Evolutionary conservation across 306 rosid species (phyloP).

Genomic region (Crataegus laevigata): DNA sequence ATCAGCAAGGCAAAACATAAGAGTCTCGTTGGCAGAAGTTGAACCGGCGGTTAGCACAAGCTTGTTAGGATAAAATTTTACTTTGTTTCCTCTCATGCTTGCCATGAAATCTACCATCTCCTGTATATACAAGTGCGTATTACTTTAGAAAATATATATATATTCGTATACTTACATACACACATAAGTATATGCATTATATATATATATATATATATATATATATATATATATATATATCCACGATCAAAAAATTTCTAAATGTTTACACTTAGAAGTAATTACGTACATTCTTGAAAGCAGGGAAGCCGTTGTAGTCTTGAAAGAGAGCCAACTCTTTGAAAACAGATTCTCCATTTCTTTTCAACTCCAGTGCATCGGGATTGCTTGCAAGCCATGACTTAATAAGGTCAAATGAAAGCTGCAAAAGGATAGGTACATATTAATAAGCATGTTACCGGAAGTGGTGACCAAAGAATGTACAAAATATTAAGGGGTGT

Average conservation of each 20-base stretch:
- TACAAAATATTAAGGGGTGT: neutral
- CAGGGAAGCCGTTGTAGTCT: slow-evolving; percentile 77
- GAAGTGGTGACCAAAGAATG: neutral
- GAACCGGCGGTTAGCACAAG: slow-evolving; percentile 84
- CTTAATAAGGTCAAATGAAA: slow-evolving; percentile 60
- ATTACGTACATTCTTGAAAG: slow-evolving; percentile 54
- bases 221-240: no score
- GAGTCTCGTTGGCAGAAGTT: slow-evolving; percentile 80
- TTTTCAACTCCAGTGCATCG: slow-evolving; percentile 42
- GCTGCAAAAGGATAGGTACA: slow-evolving; percentile 30
- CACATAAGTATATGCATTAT: neutral
- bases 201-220: no score
- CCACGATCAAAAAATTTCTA: no score
- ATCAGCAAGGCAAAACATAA: slow-evolving; percentile 77
- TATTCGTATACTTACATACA: neutral
- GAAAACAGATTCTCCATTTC: slow-evolving; percentile 50
- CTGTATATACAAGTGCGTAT: slow-evolving; percentile 17
- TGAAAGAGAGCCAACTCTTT: slow-evolving; percentile 80
- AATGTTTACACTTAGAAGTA: neutral
- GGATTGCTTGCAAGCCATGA: slow-evolving; percentile 57
- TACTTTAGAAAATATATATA: no score
- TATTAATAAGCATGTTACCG: neutral
- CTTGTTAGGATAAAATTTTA: slow-evolving; percentile 35
- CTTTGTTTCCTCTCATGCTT: slow-evolving; percentile 50
- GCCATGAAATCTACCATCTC: slow-evolving; percentile 58